These are phyloP conservation scores for Lepiota venenata DNA, from an alignment of 768 basidiomycete genomes.

Conservation along the genomic window DNA sequence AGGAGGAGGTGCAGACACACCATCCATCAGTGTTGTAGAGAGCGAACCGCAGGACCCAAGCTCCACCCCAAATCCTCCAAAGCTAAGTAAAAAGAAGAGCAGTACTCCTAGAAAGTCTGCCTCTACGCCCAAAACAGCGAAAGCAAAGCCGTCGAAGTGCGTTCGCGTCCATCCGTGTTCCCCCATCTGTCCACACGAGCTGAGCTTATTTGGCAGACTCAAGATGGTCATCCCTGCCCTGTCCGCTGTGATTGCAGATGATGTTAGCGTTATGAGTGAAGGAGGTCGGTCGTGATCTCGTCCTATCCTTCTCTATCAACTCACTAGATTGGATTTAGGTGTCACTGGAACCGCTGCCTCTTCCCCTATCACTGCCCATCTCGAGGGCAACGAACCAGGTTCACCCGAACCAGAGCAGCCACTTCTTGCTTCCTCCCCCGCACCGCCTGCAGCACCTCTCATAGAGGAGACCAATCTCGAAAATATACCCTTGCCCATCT, in stretches of 20 bases:
- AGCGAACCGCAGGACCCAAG: constrained; percentile 15
- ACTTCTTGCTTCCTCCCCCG: constrained; percentile 28
- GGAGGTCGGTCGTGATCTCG: constrained; percentile 31
- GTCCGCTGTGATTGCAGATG: constrained; percentile 43
- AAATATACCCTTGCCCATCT: constrained; percentile 61
- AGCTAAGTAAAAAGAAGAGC: constrained; percentile 47
- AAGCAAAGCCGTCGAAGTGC: constrained; percentile 33
- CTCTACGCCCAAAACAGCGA: constrained; percentile 42
- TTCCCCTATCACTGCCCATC: constrained; percentile 55
- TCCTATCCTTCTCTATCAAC: background rate
- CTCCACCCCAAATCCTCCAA: constrained; percentile 23
- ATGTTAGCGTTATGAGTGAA: constrained; percentile 53
- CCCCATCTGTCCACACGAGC: constrained; percentile 7
- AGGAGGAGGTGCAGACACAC: constrained; percentile 20
- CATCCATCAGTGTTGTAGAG: constrained; percentile 18
- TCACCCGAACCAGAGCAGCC: constrained; percentile 50
- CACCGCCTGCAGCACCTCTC: constrained; percentile 20
- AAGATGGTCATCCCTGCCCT: constrained; percentile 26
- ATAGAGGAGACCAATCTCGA: constrained; percentile 52
- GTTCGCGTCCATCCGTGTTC: constrained; percentile 6
- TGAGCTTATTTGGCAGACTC: constrained; percentile 22
- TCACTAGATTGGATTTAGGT: constrained; percentile 30
- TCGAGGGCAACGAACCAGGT: constrained; percentile 29
- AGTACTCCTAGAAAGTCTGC: constrained; percentile 16
- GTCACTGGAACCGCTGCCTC: constrained; percentile 72